Evolutionary conservation across 2,329 filamentous ascomycete species (phyloP).

Genomic region (Sphaerulina musiva): DNA sequence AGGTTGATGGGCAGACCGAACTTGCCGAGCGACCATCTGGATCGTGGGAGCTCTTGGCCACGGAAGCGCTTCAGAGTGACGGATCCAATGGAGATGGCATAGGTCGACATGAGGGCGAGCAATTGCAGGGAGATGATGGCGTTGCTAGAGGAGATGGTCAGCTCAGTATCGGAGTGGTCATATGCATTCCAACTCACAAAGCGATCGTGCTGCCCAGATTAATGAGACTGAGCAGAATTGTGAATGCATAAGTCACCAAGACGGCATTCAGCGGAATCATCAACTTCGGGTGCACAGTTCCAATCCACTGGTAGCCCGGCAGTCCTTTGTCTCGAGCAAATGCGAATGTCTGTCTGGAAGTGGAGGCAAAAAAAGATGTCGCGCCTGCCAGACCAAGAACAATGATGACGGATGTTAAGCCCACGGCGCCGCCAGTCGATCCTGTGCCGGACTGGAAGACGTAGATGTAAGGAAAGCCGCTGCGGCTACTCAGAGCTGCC

Average conservation of each 20-base stretch:
- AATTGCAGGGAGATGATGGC: constrained; percentile 24
- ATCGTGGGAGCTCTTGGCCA: constrained; percentile 21
- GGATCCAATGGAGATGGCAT: constrained; percentile 33
- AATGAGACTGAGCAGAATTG: constrained; percentile 32
- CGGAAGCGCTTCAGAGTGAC: constrained; percentile 20
- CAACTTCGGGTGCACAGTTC: constrained; percentile 24
- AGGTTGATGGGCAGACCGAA: constrained; percentile 25
- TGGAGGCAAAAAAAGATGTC: constrained; percentile 35
- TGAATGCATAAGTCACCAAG: constrained; percentile 27
- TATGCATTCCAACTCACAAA: constrained; percentile 16
- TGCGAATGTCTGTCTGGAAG: constrained; percentile 39
- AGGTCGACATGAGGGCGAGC: constrained; percentile 32
- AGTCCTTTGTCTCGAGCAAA: constrained; percentile 40
- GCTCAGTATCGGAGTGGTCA: neutral
- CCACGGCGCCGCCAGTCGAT: constrained; percentile 19
- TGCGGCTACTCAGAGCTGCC: constrained; percentile 12
- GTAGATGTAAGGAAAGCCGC: constrained; percentile 20
- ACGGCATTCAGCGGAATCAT: constrained; percentile 34
- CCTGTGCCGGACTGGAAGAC: constrained; percentile 24
- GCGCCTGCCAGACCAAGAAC: constrained; percentile 21
- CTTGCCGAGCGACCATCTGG: constrained; percentile 24
- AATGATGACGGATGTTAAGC: constrained; percentile 21
- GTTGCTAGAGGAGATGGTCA: constrained; percentile 19
- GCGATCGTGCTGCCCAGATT: constrained; percentile 33
- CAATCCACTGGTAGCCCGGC: constrained; percentile 31